Conservation (phyloP, 768 basidiomycete species). For the Termitomyces sp. region DNA sequence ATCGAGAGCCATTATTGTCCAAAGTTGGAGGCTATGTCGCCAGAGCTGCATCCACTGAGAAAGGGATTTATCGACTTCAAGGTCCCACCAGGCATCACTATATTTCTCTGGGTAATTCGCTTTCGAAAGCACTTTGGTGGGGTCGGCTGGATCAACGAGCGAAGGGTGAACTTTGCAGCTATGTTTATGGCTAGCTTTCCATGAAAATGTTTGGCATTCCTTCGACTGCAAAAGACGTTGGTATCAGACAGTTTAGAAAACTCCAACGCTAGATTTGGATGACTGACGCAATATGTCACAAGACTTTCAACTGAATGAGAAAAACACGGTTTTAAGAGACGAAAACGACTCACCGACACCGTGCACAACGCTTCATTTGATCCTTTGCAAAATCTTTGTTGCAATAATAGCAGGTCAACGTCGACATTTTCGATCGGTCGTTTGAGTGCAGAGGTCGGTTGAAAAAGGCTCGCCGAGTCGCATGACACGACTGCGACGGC, state of each 20-base stretch:
- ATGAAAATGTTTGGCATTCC: constrained; percentile 12
- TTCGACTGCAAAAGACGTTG: constrained; percentile 5
- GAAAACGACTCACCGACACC: constrained; percentile 6
- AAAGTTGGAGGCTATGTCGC: constrained; percentile 5
- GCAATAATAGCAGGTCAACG: constrained; percentile 9
- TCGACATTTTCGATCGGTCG: not conserved
- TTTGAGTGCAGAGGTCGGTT: not conserved
- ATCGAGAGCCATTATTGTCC: constrained; percentile 9
- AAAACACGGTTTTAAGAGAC: not conserved
- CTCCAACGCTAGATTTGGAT: not conserved
- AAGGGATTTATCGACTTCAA: constrained; percentile 5
- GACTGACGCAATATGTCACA: constrained; percentile 7
- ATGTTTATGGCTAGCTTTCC: constrained; percentile 15
- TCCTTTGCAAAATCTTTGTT: constrained; percentile 4
- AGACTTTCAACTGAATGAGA: not conserved
- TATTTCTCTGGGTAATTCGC: constrained; percentile 6
- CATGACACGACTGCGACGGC: not conserved
- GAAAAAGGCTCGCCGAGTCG: too few species aligned
- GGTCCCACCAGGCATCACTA: constrained; percentile 8
- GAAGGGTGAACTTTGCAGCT: constrained; percentile 9
- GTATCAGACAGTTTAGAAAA: not conserved
- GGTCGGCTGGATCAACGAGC: constrained; percentile 2
- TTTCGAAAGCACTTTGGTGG: not conserved
- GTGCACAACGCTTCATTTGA: constrained; percentile 9
- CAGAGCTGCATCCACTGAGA: constrained; percentile 12